A percentile compares a stretch with the other conserved stretches of the same genome.
Evolutionary conservation across 371 early-diverging fungal species (phyloP).

Genomic region (Mucor racemosus): DNA sequence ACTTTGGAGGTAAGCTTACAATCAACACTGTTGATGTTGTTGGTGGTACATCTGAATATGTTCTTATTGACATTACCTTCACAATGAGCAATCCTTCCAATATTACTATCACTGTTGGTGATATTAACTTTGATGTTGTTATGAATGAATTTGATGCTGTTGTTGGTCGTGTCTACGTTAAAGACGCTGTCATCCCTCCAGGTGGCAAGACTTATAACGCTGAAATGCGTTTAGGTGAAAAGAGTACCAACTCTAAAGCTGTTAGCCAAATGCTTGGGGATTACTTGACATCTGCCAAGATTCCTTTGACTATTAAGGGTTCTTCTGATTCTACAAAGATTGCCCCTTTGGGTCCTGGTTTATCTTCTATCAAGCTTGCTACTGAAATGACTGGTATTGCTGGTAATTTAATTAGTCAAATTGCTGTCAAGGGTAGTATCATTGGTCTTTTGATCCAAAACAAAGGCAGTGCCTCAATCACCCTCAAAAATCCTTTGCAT

Average conservation of each 20-base stretch:
- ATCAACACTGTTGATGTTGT: slow-evolving; percentile 43
- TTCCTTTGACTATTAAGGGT: slow-evolving; percentile 53
- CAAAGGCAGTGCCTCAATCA: slow-evolving; percentile 35
- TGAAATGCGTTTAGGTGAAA: slow-evolving; percentile 36
- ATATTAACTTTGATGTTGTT: slow-evolving; percentile 49
- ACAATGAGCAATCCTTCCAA: slow-evolving; percentile 57
- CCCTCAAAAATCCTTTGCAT: slow-evolving; percentile 54
- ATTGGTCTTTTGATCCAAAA: slow-evolving; percentile 16
- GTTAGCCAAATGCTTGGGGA: slow-evolving; percentile 35
- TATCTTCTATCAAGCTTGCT: slow-evolving; percentile 49
- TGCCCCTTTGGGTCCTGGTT: slow-evolving; percentile 48
- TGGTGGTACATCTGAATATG: slow-evolving; percentile 47
- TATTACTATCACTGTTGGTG: slow-evolving; percentile 57
- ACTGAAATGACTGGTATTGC: slow-evolving; percentile 55
- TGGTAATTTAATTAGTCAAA: slow-evolving; percentile 40
- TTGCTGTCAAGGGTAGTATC: slow-evolving; percentile 26
- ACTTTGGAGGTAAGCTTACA: slow-evolving; percentile 48
- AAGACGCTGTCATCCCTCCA: slow-evolving; percentile 51
- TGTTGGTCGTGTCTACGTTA: slow-evolving; percentile 45
- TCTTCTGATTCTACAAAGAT: slow-evolving; percentile 43
- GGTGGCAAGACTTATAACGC: slow-evolving; percentile 50
- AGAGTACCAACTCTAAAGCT: slow-evolving; percentile 23
- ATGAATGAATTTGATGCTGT: slow-evolving; percentile 40
- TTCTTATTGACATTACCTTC: slow-evolving; percentile 44
- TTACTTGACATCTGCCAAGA: slow-evolving; percentile 46